These are phyloP conservation scores for Clavariopsis aquatica DNA, from an alignment of 495 filamentous ascomycete genomes.

Conservation along the genomic window DNA sequence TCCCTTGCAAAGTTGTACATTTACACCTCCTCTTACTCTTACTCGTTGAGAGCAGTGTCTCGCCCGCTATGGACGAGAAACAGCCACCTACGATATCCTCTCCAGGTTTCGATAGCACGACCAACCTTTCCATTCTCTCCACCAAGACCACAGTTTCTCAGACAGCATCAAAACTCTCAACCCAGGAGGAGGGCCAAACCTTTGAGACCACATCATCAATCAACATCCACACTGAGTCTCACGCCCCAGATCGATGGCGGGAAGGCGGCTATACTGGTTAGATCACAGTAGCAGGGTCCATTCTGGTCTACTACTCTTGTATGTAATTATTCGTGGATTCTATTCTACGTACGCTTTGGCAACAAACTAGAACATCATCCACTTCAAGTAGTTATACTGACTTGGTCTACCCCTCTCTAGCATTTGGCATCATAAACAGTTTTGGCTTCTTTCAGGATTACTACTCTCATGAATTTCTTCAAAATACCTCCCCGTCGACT, in stretches of 20 bases:
- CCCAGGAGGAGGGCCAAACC: background rate
- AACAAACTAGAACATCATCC: too few species aligned
- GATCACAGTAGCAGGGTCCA: slow-evolving; percentile 19
- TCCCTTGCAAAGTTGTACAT: too few species aligned
- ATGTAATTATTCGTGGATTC: too few species aligned
- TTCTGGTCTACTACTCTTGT: too few species aligned
- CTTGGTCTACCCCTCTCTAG: slow-evolving; percentile 21
- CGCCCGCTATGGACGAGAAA: background rate
- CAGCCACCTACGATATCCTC: background rate
- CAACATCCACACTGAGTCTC: background rate
- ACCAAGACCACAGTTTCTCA: too few species aligned
- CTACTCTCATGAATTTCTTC: slow-evolving; percentile 14
- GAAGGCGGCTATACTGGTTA: slow-evolving; percentile 9
- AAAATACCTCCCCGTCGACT: background rate
- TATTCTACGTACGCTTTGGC: too few species aligned
- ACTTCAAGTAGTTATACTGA: too few species aligned
- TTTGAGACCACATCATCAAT: background rate
- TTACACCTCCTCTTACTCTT: background rate
- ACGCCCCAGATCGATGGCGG: background rate
- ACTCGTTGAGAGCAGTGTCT: background rate
- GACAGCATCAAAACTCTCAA: background rate
- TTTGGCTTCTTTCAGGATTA: slow-evolving; percentile 26
- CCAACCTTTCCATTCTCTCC: background rate
- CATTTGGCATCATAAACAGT: slow-evolving; percentile 23
- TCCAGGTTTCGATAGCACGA: background rate